Evolutionary conservation across 2,329 filamentous ascomycete genomes (phyloP).

Genomic region (Botrytis elliptica): DNA sequence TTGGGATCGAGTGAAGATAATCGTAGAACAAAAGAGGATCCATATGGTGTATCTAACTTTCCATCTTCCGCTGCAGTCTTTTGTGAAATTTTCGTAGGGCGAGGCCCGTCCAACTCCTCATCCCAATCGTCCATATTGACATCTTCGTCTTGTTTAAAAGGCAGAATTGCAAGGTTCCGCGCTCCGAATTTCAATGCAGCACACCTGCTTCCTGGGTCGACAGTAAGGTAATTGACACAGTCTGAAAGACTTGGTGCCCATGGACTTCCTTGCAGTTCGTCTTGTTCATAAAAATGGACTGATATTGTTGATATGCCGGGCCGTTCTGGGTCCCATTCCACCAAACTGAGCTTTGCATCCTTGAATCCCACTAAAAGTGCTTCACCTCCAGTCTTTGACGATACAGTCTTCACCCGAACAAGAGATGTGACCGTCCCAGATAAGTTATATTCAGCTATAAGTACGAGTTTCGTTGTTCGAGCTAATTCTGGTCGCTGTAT

Average conservation of each 20-base stretch:
- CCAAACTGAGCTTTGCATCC: slow-evolving; percentile 87
- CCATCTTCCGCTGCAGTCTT: slow-evolving; percentile 34
- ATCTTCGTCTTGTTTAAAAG: slow-evolving; percentile 88
- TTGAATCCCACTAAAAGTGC: slow-evolving; percentile 80
- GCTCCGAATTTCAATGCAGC: slow-evolving; percentile 90
- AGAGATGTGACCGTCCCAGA: slow-evolving; percentile 83
- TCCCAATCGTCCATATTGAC: slow-evolving; percentile 91
- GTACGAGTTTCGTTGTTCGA: slow-evolving; percentile 72
- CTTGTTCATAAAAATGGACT: slow-evolving; percentile 97
- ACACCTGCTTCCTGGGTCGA: slow-evolving; percentile 89
- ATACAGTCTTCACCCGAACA: slow-evolving; percentile 69
- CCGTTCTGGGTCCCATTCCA: slow-evolving; percentile 87
- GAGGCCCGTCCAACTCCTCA: slow-evolving; percentile 71
- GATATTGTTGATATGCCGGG: slow-evolving; percentile 82
- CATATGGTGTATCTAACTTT: slow-evolving; percentile 66
- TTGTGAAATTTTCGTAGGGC: slow-evolving; percentile 46
- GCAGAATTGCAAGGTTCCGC: slow-evolving; percentile 87
- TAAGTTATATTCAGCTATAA: slow-evolving; percentile 80
- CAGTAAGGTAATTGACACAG: slow-evolving; percentile 77
- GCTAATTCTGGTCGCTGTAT: slow-evolving; percentile 61
- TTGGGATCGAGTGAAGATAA: slow-evolving; percentile 84
- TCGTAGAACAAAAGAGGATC: slow-evolving; percentile 88
- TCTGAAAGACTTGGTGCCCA: slow-evolving; percentile 76
- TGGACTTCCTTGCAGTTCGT: slow-evolving; percentile 78
- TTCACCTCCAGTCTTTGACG: slow-evolving; percentile 77